These are phyloP conservation scores for Rhizopus stolonifer DNA, from an alignment of 371 early-diverging fungal genomes.

Conservation along the genomic window DNA sequence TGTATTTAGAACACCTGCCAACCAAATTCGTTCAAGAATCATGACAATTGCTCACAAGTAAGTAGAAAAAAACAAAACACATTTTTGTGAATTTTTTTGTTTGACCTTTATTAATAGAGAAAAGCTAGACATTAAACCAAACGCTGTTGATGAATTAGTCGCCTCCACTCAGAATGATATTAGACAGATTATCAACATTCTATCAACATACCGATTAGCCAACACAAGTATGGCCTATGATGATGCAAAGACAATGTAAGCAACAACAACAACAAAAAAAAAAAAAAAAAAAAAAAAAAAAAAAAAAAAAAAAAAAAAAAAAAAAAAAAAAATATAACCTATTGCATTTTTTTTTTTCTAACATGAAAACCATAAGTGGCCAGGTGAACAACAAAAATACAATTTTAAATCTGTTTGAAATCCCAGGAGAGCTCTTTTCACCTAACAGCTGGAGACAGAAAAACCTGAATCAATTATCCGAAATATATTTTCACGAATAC, in stretches of 20 bases:
- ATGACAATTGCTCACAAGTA: slow-evolving; percentile 76
- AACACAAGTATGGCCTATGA: slow-evolving; percentile 74
- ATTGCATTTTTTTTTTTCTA: neutral
- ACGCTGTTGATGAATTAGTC: slow-evolving; percentile 90
- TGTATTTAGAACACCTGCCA: slow-evolving; percentile 39
- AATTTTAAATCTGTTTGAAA: slow-evolving; percentile 84
- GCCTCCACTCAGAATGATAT: slow-evolving; percentile 89
- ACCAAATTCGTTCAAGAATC: slow-evolving; percentile 69
- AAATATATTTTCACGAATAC: slow-evolving; percentile 95
- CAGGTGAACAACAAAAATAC: slow-evolving; percentile 77
- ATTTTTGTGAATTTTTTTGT: too few species aligned
- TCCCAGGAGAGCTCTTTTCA: slow-evolving; percentile 70
- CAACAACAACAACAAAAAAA: neutral
- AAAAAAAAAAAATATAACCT: neutral
- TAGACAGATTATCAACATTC: slow-evolving; percentile 96
- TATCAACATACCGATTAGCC: slow-evolving; percentile 85
- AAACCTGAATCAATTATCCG: slow-evolving; percentile 76
- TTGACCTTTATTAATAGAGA: too few species aligned
- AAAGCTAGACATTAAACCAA: slow-evolving; percentile 72
- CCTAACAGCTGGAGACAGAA: slow-evolving; percentile 48
- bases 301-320: too few species aligned
- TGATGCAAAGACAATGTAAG: slow-evolving; percentile 75
- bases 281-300: too few species aligned
- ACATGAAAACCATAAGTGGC: slow-evolving; percentile 30
- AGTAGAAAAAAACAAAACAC: slow-evolving; percentile 75